These are phyloP conservation scores for Suillus bovinus DNA, from an alignment of 768 basidiomycete species.

Conservation along the genomic window DNA sequence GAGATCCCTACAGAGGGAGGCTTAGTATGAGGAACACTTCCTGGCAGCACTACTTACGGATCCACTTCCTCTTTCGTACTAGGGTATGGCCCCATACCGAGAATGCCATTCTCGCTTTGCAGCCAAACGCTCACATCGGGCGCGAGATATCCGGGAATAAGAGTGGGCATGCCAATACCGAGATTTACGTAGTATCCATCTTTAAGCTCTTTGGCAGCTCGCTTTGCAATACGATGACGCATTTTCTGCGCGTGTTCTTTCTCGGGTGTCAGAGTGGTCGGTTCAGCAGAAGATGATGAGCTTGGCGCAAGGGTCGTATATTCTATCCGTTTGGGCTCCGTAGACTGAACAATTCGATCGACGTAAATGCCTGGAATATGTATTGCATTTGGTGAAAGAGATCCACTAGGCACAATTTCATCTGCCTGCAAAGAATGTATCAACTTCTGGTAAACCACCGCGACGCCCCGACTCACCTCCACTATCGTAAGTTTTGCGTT, in stretches of 20 bases:
- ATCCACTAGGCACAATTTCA: constrained; percentile 82
- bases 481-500: constrained; percentile 90
- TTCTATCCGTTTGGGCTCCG: constrained; percentile 77
- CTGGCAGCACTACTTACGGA: constrained; percentile 51
- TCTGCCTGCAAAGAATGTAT: constrained; percentile 64
- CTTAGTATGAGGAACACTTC: constrained; percentile 11
- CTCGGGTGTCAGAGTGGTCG: constrained; percentile 41
- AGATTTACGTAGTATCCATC: constrained; percentile 89
- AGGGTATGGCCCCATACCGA: constrained; percentile 91
- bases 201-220: constrained; percentile 87
- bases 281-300: constrained; percentile 29
- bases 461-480: constrained; percentile 49
- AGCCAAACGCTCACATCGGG: constrained; percentile 81
- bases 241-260: constrained; percentile 53
- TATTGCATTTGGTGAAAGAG: constrained; percentile 77
- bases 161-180: constrained; percentile 90
- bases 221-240: constrained; percentile 76
- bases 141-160: constrained; percentile 78
- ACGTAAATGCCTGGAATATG: constrained; percentile 87
- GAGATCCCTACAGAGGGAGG: constrained; percentile 58
- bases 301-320: constrained; percentile 65
- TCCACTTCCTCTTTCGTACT: constrained; percentile 70
- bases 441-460: constrained; percentile 11
- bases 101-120: constrained; percentile 89
- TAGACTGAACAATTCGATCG: constrained; percentile 83